A percentile compares a stretch with the other conserved stretches of the same genome.
These are phyloP conservation scores for Russula lepida DNA, from an alignment of 768 basidiomycete genomes.

Conservation along the genomic window DNA sequence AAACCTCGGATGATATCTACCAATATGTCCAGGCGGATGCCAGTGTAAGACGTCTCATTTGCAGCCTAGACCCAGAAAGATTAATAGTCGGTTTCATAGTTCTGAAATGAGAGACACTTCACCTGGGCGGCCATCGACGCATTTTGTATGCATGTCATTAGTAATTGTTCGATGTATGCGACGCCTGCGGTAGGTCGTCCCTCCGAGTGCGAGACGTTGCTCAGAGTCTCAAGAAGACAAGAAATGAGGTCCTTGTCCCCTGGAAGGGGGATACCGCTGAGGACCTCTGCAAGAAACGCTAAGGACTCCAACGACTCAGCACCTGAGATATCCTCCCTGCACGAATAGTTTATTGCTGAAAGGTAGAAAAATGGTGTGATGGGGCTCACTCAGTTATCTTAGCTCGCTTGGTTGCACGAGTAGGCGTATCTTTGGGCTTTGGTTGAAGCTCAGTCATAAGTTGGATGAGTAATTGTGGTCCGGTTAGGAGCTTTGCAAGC, in stretches of 20 bases:
- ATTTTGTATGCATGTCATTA: constrained; percentile 75
- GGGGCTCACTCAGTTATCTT: constrained; percentile 47
- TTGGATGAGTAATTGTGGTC: constrained; percentile 44
- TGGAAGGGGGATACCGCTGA: constrained; percentile 54
- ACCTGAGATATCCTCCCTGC: constrained; percentile 1
- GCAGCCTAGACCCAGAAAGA: constrained; percentile 34
- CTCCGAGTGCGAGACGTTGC: constrained; percentile 50
- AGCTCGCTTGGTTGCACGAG: constrained; percentile 55
- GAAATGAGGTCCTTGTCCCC: constrained; percentile 67
- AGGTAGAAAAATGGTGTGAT: background rate
- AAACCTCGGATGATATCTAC: constrained; percentile 80
- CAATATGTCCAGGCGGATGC: constrained; percentile 73
- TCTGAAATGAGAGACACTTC: constrained; percentile 18
- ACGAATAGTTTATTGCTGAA: background rate
- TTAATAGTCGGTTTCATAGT: background rate
- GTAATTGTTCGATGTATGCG: constrained; percentile 71
- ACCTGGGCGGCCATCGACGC: constrained; percentile 51
- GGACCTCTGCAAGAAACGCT: constrained; percentile 57
- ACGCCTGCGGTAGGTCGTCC: constrained; percentile 53
- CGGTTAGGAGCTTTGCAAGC: constrained; percentile 40
- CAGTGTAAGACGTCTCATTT: constrained; percentile 43
- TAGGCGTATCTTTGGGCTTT: constrained; percentile 30
- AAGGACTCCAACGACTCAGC: constrained; percentile 31
- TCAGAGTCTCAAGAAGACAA: constrained; percentile 62
- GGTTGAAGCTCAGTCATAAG: constrained; percentile 48